Evolutionary conservation across 202 grass and related monocot species (phyloP), one percentile per base, ranked within the genome.

Genomic region (Eragrostis tef): DNA sequence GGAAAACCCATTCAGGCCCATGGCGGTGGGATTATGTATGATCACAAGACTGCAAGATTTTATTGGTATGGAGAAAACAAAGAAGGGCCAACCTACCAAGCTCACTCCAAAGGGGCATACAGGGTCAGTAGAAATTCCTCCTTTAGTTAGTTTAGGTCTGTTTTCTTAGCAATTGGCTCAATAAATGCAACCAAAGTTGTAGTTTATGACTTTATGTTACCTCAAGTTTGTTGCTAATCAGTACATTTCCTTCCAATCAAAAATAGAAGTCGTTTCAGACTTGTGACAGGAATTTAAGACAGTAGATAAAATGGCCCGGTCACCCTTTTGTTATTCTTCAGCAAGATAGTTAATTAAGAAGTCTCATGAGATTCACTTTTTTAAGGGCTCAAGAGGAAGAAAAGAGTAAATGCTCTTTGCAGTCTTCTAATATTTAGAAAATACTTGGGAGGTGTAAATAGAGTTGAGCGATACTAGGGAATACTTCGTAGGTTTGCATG

Each of bases 41-140:
- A 97, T 87, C 60, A 86, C 1, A 89, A 52, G 48, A 79, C 83
- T 10, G 71, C 66, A 22, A 92, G 82, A 53, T 94, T 89, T 59
- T 97, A 97, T 65, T 94, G 94, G 94, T 97, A 97, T 27, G 94
- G 94, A 81, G 94, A 97, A 74, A 97, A 97, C 66, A 97, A 92
- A 88, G 87, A 92, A 53, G 94, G 87, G 36, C 77, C 78, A 44
- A 97, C 91, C 8, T 97, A 97, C 51, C 87, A 87, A 85, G 42
- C 90, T 70, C 83, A 85, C 64, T 61, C 64, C 47, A 92, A 86
- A 78, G 86, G 87, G 70, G n/a, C 94, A 71, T 48, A 73, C 2
- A 63, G 91, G 83, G 94, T 97, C 1, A 82, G 87, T 94, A 51
- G 8, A 77, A 80, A 24, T 81, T 80, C 27, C n/a, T 2, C 9